Percentiles rank a stretch among this genome's conserved stretches.
These are phyloP conservation scores for Trichothecium roseum DNA, from an alignment of 2,329 filamentous ascomycete genomes.

Conservation along the genomic window DNA sequence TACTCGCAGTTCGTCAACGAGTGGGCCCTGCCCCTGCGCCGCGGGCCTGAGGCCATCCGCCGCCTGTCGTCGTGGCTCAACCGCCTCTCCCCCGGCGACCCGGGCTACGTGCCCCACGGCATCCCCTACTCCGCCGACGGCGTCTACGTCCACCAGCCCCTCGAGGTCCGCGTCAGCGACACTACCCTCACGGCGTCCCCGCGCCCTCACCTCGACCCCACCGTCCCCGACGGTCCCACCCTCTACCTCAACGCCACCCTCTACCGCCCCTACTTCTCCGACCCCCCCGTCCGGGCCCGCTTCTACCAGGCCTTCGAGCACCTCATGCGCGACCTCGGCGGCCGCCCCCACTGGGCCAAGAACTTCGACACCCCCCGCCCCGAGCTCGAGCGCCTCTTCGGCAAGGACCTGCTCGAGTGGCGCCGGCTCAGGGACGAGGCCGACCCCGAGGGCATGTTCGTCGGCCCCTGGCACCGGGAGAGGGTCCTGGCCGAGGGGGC, in stretches of 20 bases:
- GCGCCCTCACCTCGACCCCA: conserved; percentile 57
- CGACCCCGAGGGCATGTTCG: conserved; percentile 78
- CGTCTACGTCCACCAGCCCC: conserved; percentile 77
- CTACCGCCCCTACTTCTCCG: conserved; percentile 69
- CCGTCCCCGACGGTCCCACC: conserved; percentile 55
- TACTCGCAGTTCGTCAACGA: conserved; percentile 99
- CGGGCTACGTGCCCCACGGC: conserved; percentile 49
- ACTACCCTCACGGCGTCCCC: conserved; percentile 32
- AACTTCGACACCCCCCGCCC: conserved; percentile 59
- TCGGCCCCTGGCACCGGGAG: conserved; percentile 80
- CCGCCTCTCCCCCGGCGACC: conserved; percentile 48
- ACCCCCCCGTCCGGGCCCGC: conserved; percentile 63
- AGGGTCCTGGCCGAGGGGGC: conserved; percentile 39
- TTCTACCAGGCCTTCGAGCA: conserved; percentile 90
- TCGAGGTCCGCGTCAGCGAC: conserved; percentile 82
- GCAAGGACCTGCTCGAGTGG: conserved; percentile 55
- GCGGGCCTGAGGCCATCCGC: conserved; percentile 76
- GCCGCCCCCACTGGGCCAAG: conserved; percentile 85
- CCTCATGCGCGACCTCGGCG: conserved; percentile 77
- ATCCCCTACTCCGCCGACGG: conserved; percentile 76
- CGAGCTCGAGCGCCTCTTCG: conserved; percentile 60
- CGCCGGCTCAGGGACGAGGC: conserved; percentile 56
- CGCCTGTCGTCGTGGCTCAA: conserved; percentile 82
- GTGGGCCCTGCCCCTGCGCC: conserved; percentile 82
- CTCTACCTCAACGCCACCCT: conserved; percentile 86